Evolutionary conservation across 495 filamentous ascomycete genomes (phyloP).

Genomic region (Penicillium angulare): DNA sequence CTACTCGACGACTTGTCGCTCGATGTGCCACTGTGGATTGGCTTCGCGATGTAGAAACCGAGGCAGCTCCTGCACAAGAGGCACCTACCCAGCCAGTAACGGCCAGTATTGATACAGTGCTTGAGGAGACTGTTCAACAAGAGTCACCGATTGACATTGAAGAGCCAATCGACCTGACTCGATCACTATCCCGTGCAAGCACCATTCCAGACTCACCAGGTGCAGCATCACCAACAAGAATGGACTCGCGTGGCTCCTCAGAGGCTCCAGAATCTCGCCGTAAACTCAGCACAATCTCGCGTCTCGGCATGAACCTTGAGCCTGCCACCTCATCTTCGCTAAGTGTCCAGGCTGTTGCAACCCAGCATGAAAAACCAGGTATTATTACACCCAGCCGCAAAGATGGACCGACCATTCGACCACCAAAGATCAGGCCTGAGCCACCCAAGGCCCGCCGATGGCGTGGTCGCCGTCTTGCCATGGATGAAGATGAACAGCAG

Average conservation of each 20-base stretch:
- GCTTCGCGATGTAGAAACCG: constrained; percentile 53
- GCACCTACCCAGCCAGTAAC: constrained; percentile 8
- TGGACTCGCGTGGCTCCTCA: constrained; percentile 27
- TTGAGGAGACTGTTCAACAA: constrained; percentile 14
- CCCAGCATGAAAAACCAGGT: constrained; percentile 79
- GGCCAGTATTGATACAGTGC: constrained; percentile 23
- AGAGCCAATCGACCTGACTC: constrained; percentile 25
- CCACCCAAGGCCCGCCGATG: constrained; percentile 46
- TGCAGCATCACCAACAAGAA: constrained; percentile 28
- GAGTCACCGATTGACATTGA: constrained; percentile 27
- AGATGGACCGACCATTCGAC: constrained; percentile 24
- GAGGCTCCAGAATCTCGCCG: constrained; percentile 17
- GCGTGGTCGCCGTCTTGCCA: constrained; percentile 33
- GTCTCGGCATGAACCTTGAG: constrained; percentile 49
- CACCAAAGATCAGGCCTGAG: constrained; percentile 40
- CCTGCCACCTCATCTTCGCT: constrained; percentile 49
- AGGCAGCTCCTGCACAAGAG: constrained; percentile 7
- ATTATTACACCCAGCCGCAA: constrained; percentile 77
- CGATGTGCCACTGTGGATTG: constrained; percentile 83
- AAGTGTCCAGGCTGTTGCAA: constrained; percentile 75
- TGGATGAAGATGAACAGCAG: constrained; percentile 24
- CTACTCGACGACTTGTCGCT: constrained; percentile 77
- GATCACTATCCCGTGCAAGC: constrained; percentile 46
- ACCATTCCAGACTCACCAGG: constrained; percentile 30
- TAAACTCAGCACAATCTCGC: constrained; percentile 26